Conservation (phyloP, 805 yeast species). For the Candida sonorensis region DNA sequence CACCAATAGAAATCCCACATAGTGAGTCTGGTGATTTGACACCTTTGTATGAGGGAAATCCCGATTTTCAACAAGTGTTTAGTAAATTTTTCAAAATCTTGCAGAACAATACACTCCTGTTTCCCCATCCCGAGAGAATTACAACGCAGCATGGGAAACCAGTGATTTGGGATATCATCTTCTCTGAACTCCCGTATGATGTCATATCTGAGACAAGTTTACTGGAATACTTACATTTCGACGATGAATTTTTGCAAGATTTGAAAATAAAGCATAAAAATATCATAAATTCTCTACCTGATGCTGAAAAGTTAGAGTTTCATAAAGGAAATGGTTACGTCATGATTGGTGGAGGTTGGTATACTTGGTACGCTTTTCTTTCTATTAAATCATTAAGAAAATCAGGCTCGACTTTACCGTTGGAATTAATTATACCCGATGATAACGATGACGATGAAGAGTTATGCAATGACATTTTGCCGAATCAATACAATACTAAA, state of each 20-base stretch:
- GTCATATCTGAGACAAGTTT: conserved; percentile 9
- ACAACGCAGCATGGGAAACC: conserved; percentile 15
- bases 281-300: conserved; percentile 42
- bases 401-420: conserved; percentile 36
- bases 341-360: conserved; percentile 38
- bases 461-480: conserved; percentile 31
- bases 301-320: conserved; percentile 15
- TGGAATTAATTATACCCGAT: conserved; percentile 37
- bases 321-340: conserved; percentile 29
- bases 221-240: conserved; percentile 17
- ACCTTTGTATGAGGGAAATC: conserved; percentile 3
- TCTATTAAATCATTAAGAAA: conserved; percentile 35
- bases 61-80: conserved; percentile 4
- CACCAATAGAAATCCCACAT: neutral
- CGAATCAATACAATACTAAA: conserved; percentile 31
- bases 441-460: conserved; percentile 32
- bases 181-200: conserved; percentile 12
- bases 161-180: conserved; percentile 15
- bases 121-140: conserved; percentile 15
- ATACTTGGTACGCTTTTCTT: conserved; percentile 34
- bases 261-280: conserved; percentile 40
- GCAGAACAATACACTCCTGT: conserved; percentile 7
- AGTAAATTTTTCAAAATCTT: conserved; percentile 7
- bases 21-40: neutral
- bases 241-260: conserved; percentile 35